Percentiles rank a stretch among this genome's conserved stretches.
Evolutionary conservation across 192 early-diverging fungal genomes (phyloP).

Genomic region (Linnemannia elongata): DNA sequence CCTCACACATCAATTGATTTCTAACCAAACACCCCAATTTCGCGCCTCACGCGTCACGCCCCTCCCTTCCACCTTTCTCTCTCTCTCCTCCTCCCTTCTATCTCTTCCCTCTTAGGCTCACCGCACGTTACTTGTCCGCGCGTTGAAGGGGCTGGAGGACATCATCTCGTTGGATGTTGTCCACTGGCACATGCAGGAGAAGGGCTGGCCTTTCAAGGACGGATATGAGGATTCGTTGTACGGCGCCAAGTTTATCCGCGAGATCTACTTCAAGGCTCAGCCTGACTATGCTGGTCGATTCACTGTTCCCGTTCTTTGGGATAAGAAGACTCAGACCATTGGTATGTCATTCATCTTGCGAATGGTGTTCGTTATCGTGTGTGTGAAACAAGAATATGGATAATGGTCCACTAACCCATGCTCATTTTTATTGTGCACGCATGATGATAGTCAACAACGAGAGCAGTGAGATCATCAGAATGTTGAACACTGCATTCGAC

Average conservation of each 20-base stretch:
- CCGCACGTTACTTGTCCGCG: conserved; percentile 87
- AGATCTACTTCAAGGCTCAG: conserved; percentile 94
- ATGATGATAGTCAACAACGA: conserved; percentile 88
- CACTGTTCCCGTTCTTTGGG: conserved; percentile 98
- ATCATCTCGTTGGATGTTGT: conserved; percentile 91
- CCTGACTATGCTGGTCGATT: conserved; percentile 80
- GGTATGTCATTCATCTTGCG: conserved; percentile 48
- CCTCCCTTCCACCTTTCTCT: background rate
- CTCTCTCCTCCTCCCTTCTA: background rate
- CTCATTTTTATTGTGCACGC: background rate
- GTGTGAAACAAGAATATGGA: background rate
- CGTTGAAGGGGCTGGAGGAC: conserved; percentile 91
- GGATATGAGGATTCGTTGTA: conserved; percentile 83
- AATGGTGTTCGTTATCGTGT: background rate
- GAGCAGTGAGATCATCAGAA: conserved; percentile 94
- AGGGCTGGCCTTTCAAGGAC: conserved; percentile 87
- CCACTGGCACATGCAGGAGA: conserved; percentile 80
- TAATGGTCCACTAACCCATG: background rate
- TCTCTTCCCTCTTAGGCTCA: conserved; percentile 78
- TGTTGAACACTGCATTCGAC: conserved; percentile 93
- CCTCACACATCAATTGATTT: background rate
- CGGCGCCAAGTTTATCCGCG: conserved; percentile 80
- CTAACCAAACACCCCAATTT: background rate
- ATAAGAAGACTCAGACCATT: conserved; percentile 93
- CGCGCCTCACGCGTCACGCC: background rate